Percentiles rank a stretch among this genome's conserved stretches.
Conservation (phyloP, 176 grass and related monocot genomes). For the Tillandsia leiboldiana region DNA sequence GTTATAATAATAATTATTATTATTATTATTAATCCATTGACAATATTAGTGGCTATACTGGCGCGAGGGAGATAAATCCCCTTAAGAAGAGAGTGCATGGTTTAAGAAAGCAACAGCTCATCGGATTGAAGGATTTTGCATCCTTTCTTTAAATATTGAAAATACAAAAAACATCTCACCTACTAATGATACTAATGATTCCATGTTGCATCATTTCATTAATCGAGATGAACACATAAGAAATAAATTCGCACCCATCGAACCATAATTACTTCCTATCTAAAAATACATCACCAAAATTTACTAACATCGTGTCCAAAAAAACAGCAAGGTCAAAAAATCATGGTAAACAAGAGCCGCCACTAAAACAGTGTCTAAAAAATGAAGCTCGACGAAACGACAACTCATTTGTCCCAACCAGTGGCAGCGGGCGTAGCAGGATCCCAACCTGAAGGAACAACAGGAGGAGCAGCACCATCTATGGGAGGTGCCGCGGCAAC, state of each 20-base stretch:
- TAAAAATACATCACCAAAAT: neutral
- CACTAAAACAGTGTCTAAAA: constrained; percentile 26
- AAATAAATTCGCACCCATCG: neutral
- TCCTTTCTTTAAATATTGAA: too few species aligned
- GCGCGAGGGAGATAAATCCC: too few species aligned
- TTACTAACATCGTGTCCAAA: neutral
- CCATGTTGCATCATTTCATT: too few species aligned
- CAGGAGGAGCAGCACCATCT: neutral
- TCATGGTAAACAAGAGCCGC: constrained; percentile 19
- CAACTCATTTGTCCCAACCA: constrained; percentile 15
- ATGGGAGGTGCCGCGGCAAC: constrained; percentile 16
- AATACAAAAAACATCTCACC: too few species aligned
- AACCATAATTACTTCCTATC: neutral
- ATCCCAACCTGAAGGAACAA: constrained; percentile 39
- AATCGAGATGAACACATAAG: too few species aligned
- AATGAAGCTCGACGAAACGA: constrained; percentile 7
- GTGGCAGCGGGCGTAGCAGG: constrained; percentile 10
- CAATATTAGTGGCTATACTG: too few species aligned
- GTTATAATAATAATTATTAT: too few species aligned
- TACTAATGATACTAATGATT: too few species aligned
- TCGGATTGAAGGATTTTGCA: too few species aligned
- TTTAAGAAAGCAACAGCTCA: too few species aligned
- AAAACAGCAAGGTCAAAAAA: neutral
- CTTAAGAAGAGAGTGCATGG: too few species aligned
- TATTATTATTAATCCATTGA: too few species aligned